A percentile compares a stretch with the other conserved stretches of the same genome.
Conservation (phyloP, 2,329 filamentous ascomycete genomes). For the Alternaria incomplexa region DNA sequence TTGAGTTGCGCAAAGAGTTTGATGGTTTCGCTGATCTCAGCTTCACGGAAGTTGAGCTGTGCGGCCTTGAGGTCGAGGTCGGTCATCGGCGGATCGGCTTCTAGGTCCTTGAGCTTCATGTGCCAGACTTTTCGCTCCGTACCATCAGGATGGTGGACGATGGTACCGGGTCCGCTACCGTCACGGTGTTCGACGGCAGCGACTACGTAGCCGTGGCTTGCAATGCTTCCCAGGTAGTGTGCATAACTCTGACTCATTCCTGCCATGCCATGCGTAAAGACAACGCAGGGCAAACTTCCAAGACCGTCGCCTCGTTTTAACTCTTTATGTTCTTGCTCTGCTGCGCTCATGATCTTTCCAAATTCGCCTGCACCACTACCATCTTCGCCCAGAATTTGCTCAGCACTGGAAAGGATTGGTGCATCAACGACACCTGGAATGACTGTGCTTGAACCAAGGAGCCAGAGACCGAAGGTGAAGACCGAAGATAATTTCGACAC, state of each 20-base stretch:
- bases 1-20: conserved; percentile 50
- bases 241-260: conserved; percentile 54
- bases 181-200: conserved; percentile 57
- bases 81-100: conserved; percentile 39
- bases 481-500: conserved; percentile 41
- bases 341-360: conserved; percentile 20
- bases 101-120: conserved; percentile 44
- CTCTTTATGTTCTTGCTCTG: conserved; percentile 27
- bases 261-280: conserved; percentile 57
- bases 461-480: conserved; percentile 52
- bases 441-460: conserved; percentile 49
- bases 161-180: conserved; percentile 53
- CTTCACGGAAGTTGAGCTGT: conserved; percentile 54
- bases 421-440: conserved; percentile 55
- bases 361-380: conserved; percentile 19
- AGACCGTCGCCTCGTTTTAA: conserved; percentile 32
- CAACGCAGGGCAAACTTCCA: conserved; percentile 50
- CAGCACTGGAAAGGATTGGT: conserved; percentile 41
- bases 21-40: conserved; percentile 55
- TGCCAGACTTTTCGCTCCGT: conserved; percentile 47
- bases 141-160: conserved; percentile 47
- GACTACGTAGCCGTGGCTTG: conserved; percentile 54
- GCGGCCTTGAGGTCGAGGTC: conserved; percentile 48
- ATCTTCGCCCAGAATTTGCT: conserved; percentile 30
- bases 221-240: conserved; percentile 54